Evolutionary conservation across 129 eudicot species (phyloP), one percentile per base, ranked within the genome.

Genomic region (Flaveria brownii): DNA sequence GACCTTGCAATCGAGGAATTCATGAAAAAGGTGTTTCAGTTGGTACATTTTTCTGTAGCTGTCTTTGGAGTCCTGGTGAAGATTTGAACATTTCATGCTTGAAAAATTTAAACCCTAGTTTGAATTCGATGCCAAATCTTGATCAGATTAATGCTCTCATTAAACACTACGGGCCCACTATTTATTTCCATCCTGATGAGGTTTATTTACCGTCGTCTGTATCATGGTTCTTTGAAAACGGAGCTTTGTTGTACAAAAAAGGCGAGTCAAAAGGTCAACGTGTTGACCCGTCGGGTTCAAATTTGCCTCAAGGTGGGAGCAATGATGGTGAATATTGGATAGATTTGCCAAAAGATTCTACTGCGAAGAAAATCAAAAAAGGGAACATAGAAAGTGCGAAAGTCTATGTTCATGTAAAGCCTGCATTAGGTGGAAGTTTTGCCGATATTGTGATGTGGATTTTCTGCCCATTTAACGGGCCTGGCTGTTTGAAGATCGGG

Each of bases 371-470:
- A 55, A 76, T 91, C 28, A 91, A 84, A 52, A 76, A 62, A 47
- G 99, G 99, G 55, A 85, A 91, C 57, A 22, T 94, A 68, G 93
- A 80, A 73, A 89, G 92, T 75, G 85, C 99, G 1, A 85, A 84
- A 42, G 88, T 89, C 43, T 94, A 94, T 25, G 77, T 91, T 46
- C 97, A 94, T 54, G 89, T 91, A 20, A 94, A 94, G 77, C 99
- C 99, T 0, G 94, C 99, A 55, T 82, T 89, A 63, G 99, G 97
- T 25, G 97, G 99, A 64, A 89, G 85, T 22, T 89, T 81, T 66
- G 89, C 97, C 17, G 99, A 94, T 74, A 82, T 93, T 22, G 94
- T 67, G 26, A 87, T 94, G 89, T 94, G 99, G 99, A 83, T 94
- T 16, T 93, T 93, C 78, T 87, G 87, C 67, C 98, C 98, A 14